Evolutionary conservation across 495 filamentous ascomycete species (phyloP).

Genomic region (Ramalina peruviana): DNA sequence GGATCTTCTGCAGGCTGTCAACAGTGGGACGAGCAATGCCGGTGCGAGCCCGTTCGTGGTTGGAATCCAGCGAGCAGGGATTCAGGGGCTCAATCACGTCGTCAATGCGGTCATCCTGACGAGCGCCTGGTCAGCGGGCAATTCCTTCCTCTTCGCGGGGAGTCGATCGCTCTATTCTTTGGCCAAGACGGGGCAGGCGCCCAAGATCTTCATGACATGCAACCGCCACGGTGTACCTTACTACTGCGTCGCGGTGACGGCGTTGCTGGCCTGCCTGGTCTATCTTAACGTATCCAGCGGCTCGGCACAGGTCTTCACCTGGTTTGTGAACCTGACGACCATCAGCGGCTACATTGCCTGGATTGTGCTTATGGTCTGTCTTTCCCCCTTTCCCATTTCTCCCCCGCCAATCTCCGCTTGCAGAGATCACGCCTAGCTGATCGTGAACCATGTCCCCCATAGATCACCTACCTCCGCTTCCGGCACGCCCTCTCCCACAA

Average conservation of each 20-base stretch:
- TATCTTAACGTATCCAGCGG: constrained; percentile 64
- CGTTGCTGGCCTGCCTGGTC: constrained; percentile 52
- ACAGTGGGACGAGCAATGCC: constrained; percentile 24
- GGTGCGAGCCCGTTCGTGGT: constrained; percentile 51
- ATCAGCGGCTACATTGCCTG: constrained; percentile 53
- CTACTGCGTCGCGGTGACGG: constrained; percentile 46
- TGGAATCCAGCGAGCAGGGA: constrained; percentile 40
- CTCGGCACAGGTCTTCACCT: constrained; percentile 57
- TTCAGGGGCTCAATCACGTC: constrained; percentile 39
- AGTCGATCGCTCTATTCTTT: constrained; percentile 70
- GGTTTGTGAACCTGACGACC: constrained; percentile 75
- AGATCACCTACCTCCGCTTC: constrained; percentile 22
- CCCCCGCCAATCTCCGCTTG: not conserved
- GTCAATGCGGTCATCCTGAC: constrained; percentile 57
- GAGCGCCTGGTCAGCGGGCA: constrained; percentile 68
- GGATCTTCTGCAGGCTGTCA: constrained; percentile 40
- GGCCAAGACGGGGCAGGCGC: constrained; percentile 63
- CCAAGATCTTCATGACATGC: constrained; percentile 43
- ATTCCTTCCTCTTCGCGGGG: constrained; percentile 64
- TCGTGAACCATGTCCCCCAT: not conserved
- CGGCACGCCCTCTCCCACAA: constrained; percentile 30
- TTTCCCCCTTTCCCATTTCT: not conserved
- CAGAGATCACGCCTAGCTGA: too few species aligned
- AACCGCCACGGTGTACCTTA: constrained; percentile 65
- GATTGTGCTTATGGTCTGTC: constrained; percentile 17